phyloP scores from a whole-genome alignment of 176 grass and related monocot genomes.

The Zea luxurians region DNA sequence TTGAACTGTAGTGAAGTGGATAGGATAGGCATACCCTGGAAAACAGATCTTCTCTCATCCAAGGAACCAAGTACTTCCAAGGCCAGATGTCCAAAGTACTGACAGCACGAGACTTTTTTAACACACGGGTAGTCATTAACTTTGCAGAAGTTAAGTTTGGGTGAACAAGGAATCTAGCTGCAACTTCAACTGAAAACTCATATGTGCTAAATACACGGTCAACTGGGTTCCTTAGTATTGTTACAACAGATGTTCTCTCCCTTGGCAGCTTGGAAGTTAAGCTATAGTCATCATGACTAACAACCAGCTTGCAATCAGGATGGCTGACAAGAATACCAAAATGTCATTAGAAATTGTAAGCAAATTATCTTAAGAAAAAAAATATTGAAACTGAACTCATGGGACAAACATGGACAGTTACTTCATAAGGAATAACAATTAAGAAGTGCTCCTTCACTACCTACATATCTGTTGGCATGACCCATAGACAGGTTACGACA shows the following conservation, averaged over 20 bases:
- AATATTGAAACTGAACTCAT: not conserved
- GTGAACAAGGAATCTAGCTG: constrained; percentile 91
- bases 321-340: constrained; percentile 51
- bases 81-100: constrained; percentile 99
- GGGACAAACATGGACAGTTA: constrained; percentile 12
- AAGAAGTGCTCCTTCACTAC: not conserved
- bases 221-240: constrained; percentile 86
- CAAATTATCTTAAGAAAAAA: constrained; percentile 23
- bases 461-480: not conserved
- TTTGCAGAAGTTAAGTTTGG: constrained; percentile 78
- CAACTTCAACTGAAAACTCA: constrained; percentile 95
- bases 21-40: constrained; percentile 51
- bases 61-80: constrained; percentile 99
- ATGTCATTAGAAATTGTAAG: constrained; percentile 25
- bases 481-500: not conserved
- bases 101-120: constrained; percentile 54
- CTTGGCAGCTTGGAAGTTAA: constrained; percentile 80
- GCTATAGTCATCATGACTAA: constrained; percentile 98
- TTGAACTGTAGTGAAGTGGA: not conserved
- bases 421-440: constrained; percentile 4
- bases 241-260: constrained; percentile 86
- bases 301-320: constrained; percentile 94
- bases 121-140: constrained; percentile 61
- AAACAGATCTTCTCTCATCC: constrained; percentile 98
- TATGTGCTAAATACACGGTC: constrained; percentile 96